Conservation (phyloP, 2,329 filamentous ascomycete species). For the Calonectria fujianensis region DNA sequence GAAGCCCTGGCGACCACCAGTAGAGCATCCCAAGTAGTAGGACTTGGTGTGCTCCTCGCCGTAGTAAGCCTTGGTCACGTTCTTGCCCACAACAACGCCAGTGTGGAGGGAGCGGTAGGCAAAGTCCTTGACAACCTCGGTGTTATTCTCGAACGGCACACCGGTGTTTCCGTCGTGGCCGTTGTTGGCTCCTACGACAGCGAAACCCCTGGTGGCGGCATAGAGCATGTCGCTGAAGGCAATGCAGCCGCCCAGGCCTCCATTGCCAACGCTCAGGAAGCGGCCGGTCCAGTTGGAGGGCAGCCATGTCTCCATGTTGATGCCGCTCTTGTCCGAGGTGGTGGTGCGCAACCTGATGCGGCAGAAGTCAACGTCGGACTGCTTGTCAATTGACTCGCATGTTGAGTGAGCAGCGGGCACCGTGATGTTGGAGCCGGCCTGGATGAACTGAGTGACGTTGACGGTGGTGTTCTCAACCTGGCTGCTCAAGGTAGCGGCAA, state of each 20-base stretch:
- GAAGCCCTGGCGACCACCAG: constrained; percentile 76
- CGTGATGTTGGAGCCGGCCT: constrained; percentile 32
- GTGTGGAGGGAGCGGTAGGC: constrained; percentile 64
- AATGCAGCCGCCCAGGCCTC: constrained; percentile 69
- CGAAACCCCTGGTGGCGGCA: constrained; percentile 65
- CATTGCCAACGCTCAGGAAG: constrained; percentile 69
- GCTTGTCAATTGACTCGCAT: constrained; percentile 55
- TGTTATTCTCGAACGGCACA: constrained; percentile 58
- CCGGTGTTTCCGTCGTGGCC: constrained; percentile 68
- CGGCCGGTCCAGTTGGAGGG: constrained; percentile 66
- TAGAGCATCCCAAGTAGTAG: constrained; percentile 76
- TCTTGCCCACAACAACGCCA: constrained; percentile 69
- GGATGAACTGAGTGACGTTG: constrained; percentile 33
- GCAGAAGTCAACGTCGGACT: constrained; percentile 48
- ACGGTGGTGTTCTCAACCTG: constrained; percentile 31
- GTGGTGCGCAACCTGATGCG: constrained; percentile 40
- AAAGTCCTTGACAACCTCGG: constrained; percentile 62
- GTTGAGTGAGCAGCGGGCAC: constrained; percentile 62
- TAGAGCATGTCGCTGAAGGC: constrained; percentile 69
- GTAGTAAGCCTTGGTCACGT: constrained; percentile 70
- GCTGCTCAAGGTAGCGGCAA: constrained; percentile 5
- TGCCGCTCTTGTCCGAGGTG: constrained; percentile 64
- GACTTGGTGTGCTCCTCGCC: constrained; percentile 61
- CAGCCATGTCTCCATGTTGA: constrained; percentile 69
- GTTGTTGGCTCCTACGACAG: constrained; percentile 69